Conservation (phyloP, 2,329 filamentous ascomycete genomes). For the Akanthomyces dipterigenus region DNA sequence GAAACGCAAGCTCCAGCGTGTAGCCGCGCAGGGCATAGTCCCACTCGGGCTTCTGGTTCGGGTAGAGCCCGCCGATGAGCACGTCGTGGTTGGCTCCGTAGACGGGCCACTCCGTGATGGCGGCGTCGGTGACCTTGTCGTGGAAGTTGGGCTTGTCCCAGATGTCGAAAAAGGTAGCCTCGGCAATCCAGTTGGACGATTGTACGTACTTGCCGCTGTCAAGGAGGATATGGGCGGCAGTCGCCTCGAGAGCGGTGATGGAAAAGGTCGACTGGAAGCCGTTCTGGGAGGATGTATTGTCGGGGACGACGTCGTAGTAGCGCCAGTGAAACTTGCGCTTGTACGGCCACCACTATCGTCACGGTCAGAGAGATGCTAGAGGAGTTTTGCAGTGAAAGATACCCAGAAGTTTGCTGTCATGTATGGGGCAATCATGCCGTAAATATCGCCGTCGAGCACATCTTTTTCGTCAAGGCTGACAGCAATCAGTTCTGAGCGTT, state of each 20-base stretch:
- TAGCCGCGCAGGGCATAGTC: conserved; percentile 41
- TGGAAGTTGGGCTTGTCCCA: conserved; percentile 47
- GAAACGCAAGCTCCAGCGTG: conserved; percentile 46
- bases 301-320: conserved; percentile 42
- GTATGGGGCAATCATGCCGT: conserved; percentile 42
- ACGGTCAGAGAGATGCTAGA: conserved; percentile 8
- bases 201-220: conserved; percentile 40
- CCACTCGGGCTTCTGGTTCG: conserved; percentile 41
- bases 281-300: conserved; percentile 34
- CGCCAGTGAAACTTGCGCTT: conserved; percentile 44
- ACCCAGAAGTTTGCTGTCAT: conserved; percentile 47
- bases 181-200: conserved; percentile 41
- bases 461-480: conserved; percentile 38
- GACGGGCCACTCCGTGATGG: conserved; percentile 40
- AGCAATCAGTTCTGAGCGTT: conserved; percentile 5
- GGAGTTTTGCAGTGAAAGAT: conserved; percentile 7
- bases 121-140: conserved; percentile 39
- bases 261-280: conserved; percentile 49
- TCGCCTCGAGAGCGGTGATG: conserved; percentile 36
- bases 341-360: conserved; percentile 43
- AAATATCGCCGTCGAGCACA: conserved; percentile 43
- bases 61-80: conserved; percentile 44
- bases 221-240: conserved; percentile 33
- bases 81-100: conserved; percentile 49
- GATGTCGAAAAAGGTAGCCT: conserved; percentile 41